phyloP scores from a whole-genome alignment of 345 rosid genomes.

The Raphanus raphanistrum region DNA sequence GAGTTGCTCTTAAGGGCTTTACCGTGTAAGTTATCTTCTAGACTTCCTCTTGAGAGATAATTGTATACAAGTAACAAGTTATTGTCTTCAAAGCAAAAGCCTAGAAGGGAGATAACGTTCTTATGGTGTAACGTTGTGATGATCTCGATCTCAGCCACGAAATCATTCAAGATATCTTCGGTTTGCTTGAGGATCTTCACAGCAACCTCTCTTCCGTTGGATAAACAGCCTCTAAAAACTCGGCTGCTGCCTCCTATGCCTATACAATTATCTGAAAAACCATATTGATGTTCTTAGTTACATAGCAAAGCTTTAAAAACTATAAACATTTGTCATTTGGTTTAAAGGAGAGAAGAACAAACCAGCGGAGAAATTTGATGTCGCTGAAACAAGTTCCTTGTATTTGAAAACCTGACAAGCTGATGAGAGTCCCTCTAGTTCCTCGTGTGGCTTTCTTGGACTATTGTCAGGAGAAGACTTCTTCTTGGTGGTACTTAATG shows the following conservation, averaged over 20 bases:
- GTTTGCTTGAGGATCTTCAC: constrained; percentile 88
- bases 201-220: constrained; percentile 81
- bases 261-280: constrained; percentile 65
- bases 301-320: background rate
- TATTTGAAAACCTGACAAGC: constrained; percentile 74
- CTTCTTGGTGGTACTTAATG: constrained; percentile 39
- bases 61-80: constrained; percentile 80
- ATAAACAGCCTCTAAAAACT: constrained; percentile 80
- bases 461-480: constrained; percentile 39
- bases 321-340: background rate
- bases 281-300: background rate
- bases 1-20: background rate
- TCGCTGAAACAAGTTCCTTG: constrained; percentile 69
- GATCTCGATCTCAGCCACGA: constrained; percentile 75
- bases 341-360: constrained; percentile 27
- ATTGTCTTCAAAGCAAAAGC: constrained; percentile 76
- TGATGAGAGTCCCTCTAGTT: constrained; percentile 66
- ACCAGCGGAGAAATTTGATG: constrained; percentile 73
- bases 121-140: constrained; percentile 73
- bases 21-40: constrained; percentile 96
- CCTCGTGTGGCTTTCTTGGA: constrained; percentile 47
- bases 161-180: constrained; percentile 64
- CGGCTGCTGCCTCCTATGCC: constrained; percentile 94
- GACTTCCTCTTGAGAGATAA: constrained; percentile 86
- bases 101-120: constrained; percentile 73